Base-by-base conservation (phyloP, 2,329 filamentous ascomycete species). In the Drechslerella coelobrocha region DNA sequence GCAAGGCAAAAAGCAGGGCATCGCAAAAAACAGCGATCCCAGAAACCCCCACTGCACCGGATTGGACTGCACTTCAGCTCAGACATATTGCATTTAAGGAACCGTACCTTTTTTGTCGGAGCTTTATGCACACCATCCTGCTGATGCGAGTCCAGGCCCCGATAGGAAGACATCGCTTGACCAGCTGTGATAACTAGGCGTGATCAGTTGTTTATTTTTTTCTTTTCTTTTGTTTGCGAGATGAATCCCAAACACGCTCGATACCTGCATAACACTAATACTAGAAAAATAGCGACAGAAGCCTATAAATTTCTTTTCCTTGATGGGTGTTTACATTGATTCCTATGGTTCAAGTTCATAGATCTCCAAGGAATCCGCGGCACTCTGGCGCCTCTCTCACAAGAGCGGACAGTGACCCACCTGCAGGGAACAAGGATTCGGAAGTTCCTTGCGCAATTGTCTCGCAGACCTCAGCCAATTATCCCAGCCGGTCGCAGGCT, bases 381-480 rank as follows among this genome's bases (percentile, higher is more conserved):
- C 63, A 68, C 63, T 68, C 57, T 68, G 56, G 63, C 63, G 57
- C 63, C 63, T 61, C 45, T 68, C 37, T 39, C 56, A 51, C 52
- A 45, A 45, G 43, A 47, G 31, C 45, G 51, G 41, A 45, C 41
- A 19, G 41, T 23, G 41, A 45, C 21, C 63, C 57, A 68, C 53
- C 41, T 68, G 56, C 63, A 68, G 63, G 63, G 63, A 68, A 68
- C 63, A 68, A 68, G 63, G 63, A 68, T 68, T 41, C 51, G 63
- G 63, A 68, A 68, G 63, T 61, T 68, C 63, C 61, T 68, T 68
- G 63, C 63, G 63, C 63, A 68, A 61, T 68, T 68, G 63, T 68
- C 63, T 61, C 57, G 63, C 53, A 54, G 63, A 34, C 63, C 56
- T 68, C 63, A 61, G 56, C 63, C 59, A 68, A 61, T 68, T 68